These are phyloP conservation scores for Sclerotinia subarctica DNA, from an alignment of 2,329 filamentous ascomycete species.

Conservation along the genomic window DNA sequence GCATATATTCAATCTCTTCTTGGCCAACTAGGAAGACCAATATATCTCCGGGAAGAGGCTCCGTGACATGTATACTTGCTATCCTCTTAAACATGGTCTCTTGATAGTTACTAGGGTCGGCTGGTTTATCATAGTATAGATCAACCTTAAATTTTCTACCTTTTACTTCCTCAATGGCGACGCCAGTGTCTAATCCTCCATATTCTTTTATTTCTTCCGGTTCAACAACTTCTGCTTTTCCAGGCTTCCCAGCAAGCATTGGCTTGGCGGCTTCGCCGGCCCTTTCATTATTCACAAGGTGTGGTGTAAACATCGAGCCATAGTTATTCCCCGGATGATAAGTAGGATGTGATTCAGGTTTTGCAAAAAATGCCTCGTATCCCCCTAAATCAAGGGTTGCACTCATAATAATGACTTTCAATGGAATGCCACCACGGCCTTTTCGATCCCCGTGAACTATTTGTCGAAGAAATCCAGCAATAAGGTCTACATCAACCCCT, in stretches of 20 bases:
- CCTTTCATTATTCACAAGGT: constrained; percentile 24
- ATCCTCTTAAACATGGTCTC: constrained; percentile 78
- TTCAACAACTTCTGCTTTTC: neutral
- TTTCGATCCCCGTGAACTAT: constrained; percentile 62
- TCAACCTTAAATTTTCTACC: constrained; percentile 86
- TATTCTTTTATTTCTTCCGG: neutral
- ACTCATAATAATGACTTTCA: constrained; percentile 96
- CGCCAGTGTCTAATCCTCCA: constrained; percentile 27
- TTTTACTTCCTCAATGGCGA: constrained; percentile 58
- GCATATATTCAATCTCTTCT: constrained; percentile 82
- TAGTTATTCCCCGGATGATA: constrained; percentile 37
- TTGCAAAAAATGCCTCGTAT: constrained; percentile 70
- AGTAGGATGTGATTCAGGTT: constrained; percentile 24
- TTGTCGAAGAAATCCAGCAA: constrained; percentile 83
- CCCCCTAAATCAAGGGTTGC: constrained; percentile 86
- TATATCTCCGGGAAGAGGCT: constrained; percentile 90
- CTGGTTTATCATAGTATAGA: constrained; percentile 70
- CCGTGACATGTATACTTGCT: constrained; percentile 80
- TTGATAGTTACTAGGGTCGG: constrained; percentile 66
- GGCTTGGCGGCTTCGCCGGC: constrained; percentile 7
- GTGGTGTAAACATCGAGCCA: constrained; percentile 29
- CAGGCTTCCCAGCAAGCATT: constrained; percentile 12
- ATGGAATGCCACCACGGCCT: constrained; percentile 65
- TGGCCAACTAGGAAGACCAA: constrained; percentile 90
- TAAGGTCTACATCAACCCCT: constrained; percentile 88